phyloP scores from a whole-genome alignment of 1,139 yeast genomes.

The Yamadazyma songkhlaensis region DNA sequence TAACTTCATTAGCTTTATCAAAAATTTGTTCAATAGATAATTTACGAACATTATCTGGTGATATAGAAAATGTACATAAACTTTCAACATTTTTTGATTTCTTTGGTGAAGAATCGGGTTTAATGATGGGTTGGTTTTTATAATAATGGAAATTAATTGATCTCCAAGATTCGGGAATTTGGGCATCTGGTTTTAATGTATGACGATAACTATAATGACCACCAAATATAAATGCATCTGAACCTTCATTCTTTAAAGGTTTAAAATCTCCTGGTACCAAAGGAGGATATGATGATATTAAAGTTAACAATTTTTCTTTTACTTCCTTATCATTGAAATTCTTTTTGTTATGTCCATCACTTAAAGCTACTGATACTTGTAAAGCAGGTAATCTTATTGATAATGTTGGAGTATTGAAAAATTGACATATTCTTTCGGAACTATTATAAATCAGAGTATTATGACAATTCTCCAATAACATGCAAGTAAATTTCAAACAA shows the following conservation, averaged over 20 bases:
- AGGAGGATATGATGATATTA: conserved; percentile 58
- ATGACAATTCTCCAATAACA: conserved; percentile 67
- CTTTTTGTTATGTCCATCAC: conserved; percentile 50
- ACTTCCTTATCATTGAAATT: conserved; percentile 42
- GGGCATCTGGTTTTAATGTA: conserved; percentile 44
- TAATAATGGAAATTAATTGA: conserved; percentile 56
- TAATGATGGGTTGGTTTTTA: conserved; percentile 15
- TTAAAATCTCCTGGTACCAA: conserved; percentile 42
- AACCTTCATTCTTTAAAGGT: conserved; percentile 13
- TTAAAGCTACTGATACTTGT: conserved; percentile 59
- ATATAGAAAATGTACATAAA: conserved; percentile 40
- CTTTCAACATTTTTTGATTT: conserved; percentile 32
- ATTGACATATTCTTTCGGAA: conserved; percentile 55
- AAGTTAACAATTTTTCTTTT: conserved; percentile 44
- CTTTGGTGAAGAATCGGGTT: conserved; percentile 4
- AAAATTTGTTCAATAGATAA: conserved; percentile 61
- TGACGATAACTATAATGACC: conserved; percentile 58
- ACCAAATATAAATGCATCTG: conserved; percentile 27
- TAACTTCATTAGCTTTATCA: conserved; percentile 53
- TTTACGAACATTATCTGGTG: conserved; percentile 48
- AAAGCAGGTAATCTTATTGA: conserved; percentile 61
- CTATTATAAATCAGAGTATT: conserved; percentile 69
- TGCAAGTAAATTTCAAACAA: conserved; percentile 59
- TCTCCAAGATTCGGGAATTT: conserved; percentile 59
- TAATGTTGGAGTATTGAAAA: conserved; percentile 61